Conservation (phyloP, 1,139 yeast genomes). For the Fermentozyma sake region DNA sequence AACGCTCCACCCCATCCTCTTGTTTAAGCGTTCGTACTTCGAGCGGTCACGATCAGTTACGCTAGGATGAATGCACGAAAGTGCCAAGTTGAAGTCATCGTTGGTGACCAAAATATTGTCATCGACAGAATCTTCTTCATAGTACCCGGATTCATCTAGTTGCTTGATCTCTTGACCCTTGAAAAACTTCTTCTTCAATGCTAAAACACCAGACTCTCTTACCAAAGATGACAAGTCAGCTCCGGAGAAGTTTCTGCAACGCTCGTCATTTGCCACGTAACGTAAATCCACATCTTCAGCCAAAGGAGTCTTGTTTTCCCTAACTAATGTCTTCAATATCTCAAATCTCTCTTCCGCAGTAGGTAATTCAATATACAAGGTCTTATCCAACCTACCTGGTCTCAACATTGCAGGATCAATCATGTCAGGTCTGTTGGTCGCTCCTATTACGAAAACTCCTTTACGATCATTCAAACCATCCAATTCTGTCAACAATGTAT, state of each 20-base stretch:
- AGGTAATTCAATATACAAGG: conserved; percentile 87
- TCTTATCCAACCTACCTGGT: conserved; percentile 94
- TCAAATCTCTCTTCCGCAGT: conserved; percentile 72
- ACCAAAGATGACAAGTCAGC: conserved; percentile 92
- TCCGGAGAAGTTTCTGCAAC: conserved; percentile 89
- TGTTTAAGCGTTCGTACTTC: conserved; percentile 65
- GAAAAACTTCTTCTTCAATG: conserved; percentile 71
- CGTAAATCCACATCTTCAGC: conserved; percentile 57
- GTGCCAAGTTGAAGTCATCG: conserved; percentile 68
- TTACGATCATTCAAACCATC: conserved; percentile 92
- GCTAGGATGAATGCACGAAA: conserved; percentile 77
- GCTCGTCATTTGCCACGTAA: conserved; percentile 63
- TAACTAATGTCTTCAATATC: conserved; percentile 72
- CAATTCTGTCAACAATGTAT: conserved; percentile 85
- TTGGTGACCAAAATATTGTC: conserved; percentile 52
- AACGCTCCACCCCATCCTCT: conserved; percentile 55
- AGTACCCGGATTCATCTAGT: conserved; percentile 42
- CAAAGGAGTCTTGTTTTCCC: conserved; percentile 72
- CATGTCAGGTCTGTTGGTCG: conserved; percentile 97
- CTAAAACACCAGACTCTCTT: conserved; percentile 87
- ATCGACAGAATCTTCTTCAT: conserved; percentile 23
- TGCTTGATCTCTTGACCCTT: conserved; percentile 45
- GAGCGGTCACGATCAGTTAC: conserved; percentile 82
- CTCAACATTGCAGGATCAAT: conserved; percentile 97
- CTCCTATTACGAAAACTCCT: conserved; percentile 93